phyloP scores from a whole-genome alignment of 805 yeast genomes.

The Nakazawaea ernobii region DNA sequence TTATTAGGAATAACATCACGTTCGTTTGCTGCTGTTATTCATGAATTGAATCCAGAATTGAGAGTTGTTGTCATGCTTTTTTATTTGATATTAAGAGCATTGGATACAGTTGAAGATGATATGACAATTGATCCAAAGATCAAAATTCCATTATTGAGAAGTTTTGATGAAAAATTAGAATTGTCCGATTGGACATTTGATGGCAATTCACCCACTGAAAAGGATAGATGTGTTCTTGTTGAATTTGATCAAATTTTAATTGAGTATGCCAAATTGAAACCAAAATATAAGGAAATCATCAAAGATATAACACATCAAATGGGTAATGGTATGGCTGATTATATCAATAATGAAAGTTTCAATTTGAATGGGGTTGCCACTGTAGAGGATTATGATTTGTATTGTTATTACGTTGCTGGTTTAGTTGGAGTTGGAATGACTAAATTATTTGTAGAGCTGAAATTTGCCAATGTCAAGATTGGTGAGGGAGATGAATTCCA shows the following conservation, averaged over 20 bases:
- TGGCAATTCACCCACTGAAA: slow-evolving; percentile 70
- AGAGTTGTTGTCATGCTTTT: slow-evolving; percentile 78
- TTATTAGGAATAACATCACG: slow-evolving; percentile 71
- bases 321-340: slow-evolving; percentile 99
- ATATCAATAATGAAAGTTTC: slow-evolving; percentile 70
- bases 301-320: slow-evolving; percentile 72
- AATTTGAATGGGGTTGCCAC: slow-evolving; percentile 77
- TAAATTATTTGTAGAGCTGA: slow-evolving; percentile 68
- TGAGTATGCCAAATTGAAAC: slow-evolving; percentile 69
- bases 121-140: slow-evolving; percentile 71
- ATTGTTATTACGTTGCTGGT: slow-evolving; percentile 97
- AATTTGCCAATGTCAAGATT: slow-evolving; percentile 54
- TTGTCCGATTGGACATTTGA: slow-evolving; percentile 75
- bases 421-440: slow-evolving; percentile 96
- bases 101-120: slow-evolving; percentile 96
- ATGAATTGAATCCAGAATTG: slow-evolving; percentile 85
- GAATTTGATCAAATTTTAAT: slow-evolving; percentile 65
- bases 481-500: slow-evolving; percentile 39
- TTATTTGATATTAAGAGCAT: slow-evolving; percentile 80
- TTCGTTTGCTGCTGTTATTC: slow-evolving; percentile 90
- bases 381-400: slow-evolving; percentile 75
- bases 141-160: slow-evolving; percentile 70
- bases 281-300: slow-evolving; percentile 73
- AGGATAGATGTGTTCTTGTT: slow-evolving; percentile 75
- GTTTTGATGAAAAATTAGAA: slow-evolving; percentile 58